These are phyloP conservation scores for Cymbidium sinense DNA, from an alignment of 106 monocot genomes.

Conservation along the genomic window DNA sequence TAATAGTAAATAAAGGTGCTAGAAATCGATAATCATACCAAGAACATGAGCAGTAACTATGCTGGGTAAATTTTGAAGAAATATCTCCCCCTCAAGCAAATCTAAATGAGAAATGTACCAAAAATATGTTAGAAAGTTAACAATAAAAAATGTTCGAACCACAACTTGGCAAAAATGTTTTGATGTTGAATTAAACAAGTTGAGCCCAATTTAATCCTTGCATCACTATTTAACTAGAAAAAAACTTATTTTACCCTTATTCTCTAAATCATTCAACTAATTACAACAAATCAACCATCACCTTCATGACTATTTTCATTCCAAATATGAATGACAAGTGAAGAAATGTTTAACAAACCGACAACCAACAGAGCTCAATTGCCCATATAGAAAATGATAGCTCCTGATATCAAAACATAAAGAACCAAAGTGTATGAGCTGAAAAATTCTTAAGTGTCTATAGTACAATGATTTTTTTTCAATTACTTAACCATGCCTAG, in stretches of 20 bases:
- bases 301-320: not conserved
- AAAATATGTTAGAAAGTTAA: not conserved
- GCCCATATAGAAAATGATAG: not conserved
- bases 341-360: not conserved
- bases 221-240: not conserved
- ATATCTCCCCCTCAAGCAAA: conserved; percentile 94
- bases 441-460: too few relatives aligned
- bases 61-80: conserved; percentile 98
- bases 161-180: not conserved
- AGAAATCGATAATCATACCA: conserved; percentile 40
- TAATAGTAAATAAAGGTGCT: not conserved
- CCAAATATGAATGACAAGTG: not conserved
- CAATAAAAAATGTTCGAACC: not conserved
- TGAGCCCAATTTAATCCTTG: not conserved
- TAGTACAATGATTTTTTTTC: too few relatives aligned
- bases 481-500: too few relatives aligned
- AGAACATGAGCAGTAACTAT: conserved; percentile 79
- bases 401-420: not conserved
- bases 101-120: conserved; percentile 28
- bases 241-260: not conserved
- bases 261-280: not conserved
- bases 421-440: not conserved
- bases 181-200: not conserved
- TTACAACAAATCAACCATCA: not conserved
- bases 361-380: not conserved